Evolutionary conservation across 2,329 filamentous ascomycete genomes (phyloP).

Genomic region (Graphiopsis chlorocephala): DNA sequence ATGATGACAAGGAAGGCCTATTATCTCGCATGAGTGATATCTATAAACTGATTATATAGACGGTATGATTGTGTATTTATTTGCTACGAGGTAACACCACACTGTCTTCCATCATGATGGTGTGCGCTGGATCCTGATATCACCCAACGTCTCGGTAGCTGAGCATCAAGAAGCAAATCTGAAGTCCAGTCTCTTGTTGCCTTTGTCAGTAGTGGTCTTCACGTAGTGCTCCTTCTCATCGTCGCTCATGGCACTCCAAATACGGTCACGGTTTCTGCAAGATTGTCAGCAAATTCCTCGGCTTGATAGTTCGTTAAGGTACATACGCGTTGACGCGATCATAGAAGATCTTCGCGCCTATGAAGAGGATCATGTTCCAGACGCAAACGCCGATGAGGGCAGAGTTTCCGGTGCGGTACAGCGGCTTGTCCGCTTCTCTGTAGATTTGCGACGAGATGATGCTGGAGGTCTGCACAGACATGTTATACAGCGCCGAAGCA

Average conservation of each 20-base stretch:
- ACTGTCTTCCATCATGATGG: too few relatives aligned
- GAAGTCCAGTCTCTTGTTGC: conserved; percentile 40
- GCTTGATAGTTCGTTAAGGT: background rate
- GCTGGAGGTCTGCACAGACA: conserved; percentile 40
- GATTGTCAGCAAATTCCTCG: background rate
- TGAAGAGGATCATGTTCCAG: conserved; percentile 51
- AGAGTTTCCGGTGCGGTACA: conserved; percentile 39
- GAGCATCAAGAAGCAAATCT: conserved; percentile 23
- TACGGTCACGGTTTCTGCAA: background rate
- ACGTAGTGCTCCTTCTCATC: conserved; percentile 52
- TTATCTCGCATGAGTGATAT: too few relatives aligned
- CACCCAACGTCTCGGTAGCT: background rate
- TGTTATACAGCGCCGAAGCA: conserved; percentile 41
- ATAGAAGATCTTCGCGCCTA: conserved; percentile 47
- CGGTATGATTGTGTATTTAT: too few relatives aligned
- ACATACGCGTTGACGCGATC: background rate
- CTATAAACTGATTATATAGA: too few relatives aligned
- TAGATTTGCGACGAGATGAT: conserved; percentile 50
- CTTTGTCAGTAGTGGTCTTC: conserved; percentile 24
- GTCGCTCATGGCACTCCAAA: conserved; percentile 48
- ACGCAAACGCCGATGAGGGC: conserved; percentile 51
- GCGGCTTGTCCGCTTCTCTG: conserved; percentile 19
- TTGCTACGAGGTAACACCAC: too few relatives aligned
- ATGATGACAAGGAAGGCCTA: too few relatives aligned
- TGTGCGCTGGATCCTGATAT: too few relatives aligned